Conservation (phyloP, 352 stramenopile genomes). For the Sclerospora graminicola region DNA sequence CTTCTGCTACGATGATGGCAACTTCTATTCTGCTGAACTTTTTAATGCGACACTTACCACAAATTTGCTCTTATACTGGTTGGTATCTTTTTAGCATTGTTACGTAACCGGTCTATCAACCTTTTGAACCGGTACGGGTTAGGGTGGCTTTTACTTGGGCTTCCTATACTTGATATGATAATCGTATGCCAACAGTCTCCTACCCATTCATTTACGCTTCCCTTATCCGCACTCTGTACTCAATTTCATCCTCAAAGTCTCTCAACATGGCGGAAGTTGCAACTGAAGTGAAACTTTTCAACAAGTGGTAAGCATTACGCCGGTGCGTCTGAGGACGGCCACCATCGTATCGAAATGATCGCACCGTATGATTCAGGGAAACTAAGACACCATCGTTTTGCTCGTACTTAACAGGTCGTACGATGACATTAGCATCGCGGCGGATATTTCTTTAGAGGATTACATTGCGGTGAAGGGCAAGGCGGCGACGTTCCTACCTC, state of each 20-base stretch:
- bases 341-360: not conserved
- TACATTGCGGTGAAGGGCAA: constrained; percentile 99
- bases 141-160: constrained; percentile 14
- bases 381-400: constrained; percentile 8
- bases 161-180: constrained; percentile 51
- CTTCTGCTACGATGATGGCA: too few species aligned
- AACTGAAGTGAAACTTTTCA: constrained; percentile 92
- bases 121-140: constrained; percentile 11
- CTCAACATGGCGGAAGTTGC: constrained; percentile 89
- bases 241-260: constrained; percentile 79
- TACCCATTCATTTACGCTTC: constrained; percentile 76
- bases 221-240: constrained; percentile 12
- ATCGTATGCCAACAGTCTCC: constrained; percentile 51
- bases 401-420: constrained; percentile 78
- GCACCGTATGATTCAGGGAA: not conserved
- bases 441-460: constrained; percentile 97
- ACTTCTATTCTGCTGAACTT: too few species aligned
- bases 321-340: too few species aligned
- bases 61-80: too few species aligned
- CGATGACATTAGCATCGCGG: constrained; percentile 96
- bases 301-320: constrained; percentile 80
- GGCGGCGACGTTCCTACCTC: constrained; percentile 96
- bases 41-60: too few species aligned
- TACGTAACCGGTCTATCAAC: constrained; percentile 11
- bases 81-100: not conserved